These are phyloP conservation scores for Syzygium grande DNA, from an alignment of 345 rosid genomes.

Conservation along the genomic window DNA sequence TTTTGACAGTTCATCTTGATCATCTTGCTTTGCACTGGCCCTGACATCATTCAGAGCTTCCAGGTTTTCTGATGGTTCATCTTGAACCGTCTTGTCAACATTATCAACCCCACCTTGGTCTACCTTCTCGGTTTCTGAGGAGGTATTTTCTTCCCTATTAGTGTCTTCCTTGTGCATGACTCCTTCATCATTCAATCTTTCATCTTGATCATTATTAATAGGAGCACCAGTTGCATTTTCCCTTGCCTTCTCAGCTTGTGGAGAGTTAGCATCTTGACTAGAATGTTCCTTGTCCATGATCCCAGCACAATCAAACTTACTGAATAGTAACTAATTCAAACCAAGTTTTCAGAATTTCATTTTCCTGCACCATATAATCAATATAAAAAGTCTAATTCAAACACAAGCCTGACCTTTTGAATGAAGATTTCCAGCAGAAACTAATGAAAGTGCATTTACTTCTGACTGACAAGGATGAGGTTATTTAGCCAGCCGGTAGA, in stretches of 20 bases:
- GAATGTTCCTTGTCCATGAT: slow-evolving; percentile 15
- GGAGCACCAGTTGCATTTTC: slow-evolving; percentile 5
- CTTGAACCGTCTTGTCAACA: background rate
- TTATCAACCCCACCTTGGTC: background rate
- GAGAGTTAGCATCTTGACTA: slow-evolving; percentile 4
- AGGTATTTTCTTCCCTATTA: background rate
- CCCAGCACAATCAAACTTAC: background rate
- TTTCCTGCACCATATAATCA: background rate
- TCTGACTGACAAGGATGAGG: background rate
- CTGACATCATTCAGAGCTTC: background rate
- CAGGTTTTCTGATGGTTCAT: background rate
- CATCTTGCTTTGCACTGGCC: slow-evolving; percentile 1
- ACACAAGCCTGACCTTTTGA: background rate
- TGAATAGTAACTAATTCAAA: slow-evolving; percentile 6
- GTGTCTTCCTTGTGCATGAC: background rate
- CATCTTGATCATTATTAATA: background rate
- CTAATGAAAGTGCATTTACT: background rate
- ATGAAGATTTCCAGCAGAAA: background rate
- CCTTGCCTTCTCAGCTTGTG: slow-evolving; percentile 14
- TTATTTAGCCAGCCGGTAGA: background rate
- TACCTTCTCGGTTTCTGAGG: background rate
- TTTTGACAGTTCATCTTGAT: slow-evolving; percentile 7
- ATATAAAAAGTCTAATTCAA: background rate
- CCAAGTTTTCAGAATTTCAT: background rate
- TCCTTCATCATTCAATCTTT: background rate